These are phyloP conservation scores for Crithidia fasciculata DNA, from an alignment of 208 protist species.

Conservation along the genomic window DNA sequence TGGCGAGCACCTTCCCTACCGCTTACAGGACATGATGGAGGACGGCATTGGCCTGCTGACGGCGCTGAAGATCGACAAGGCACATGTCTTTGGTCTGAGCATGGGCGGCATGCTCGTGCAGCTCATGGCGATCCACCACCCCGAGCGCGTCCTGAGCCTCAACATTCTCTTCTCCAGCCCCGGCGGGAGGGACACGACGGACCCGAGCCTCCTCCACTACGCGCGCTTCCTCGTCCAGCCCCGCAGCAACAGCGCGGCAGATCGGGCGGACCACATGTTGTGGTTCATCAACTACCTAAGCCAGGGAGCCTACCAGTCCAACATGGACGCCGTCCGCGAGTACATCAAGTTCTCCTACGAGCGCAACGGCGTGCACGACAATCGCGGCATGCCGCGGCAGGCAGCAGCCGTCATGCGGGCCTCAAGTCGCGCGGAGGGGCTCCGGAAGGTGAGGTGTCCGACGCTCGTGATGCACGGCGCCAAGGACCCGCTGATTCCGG, in stretches of 20 bases:
- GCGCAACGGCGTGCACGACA: conserved; percentile 39
- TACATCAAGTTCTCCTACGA: conserved; percentile 38
- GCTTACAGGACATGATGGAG: conserved; percentile 67
- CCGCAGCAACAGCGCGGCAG: conserved; percentile 45
- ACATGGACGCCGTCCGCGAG: conserved; percentile 22
- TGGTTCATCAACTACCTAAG: conserved; percentile 45
- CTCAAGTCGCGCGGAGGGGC: conserved; percentile 39
- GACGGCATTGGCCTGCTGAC: conserved; percentile 71
- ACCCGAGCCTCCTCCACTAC: conserved; percentile 44
- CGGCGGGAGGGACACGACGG: conserved; percentile 41
- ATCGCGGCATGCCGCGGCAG: conserved; percentile 49
- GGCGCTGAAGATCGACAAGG: conserved; percentile 52
- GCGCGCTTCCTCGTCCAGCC: conserved; percentile 44
- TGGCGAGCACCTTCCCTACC: conserved; percentile 59
- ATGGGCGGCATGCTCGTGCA: conserved; percentile 90
- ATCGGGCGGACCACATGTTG: conserved; percentile 52
- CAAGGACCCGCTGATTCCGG: conserved; percentile 66
- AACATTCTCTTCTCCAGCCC: conserved; percentile 63
- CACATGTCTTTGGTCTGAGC: conserved; percentile 70
- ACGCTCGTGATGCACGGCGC: conserved; percentile 74
- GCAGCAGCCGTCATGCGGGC: conserved; percentile 61
- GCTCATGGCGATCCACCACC: conserved; percentile 61
- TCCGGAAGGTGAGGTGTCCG: conserved; percentile 51
- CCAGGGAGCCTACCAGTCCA: conserved; percentile 40
- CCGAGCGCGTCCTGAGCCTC: conserved; percentile 61